phyloP scores from a whole-genome alignment of 1,284 basidiomycete species.

The Abortiporus biennis region DNA sequence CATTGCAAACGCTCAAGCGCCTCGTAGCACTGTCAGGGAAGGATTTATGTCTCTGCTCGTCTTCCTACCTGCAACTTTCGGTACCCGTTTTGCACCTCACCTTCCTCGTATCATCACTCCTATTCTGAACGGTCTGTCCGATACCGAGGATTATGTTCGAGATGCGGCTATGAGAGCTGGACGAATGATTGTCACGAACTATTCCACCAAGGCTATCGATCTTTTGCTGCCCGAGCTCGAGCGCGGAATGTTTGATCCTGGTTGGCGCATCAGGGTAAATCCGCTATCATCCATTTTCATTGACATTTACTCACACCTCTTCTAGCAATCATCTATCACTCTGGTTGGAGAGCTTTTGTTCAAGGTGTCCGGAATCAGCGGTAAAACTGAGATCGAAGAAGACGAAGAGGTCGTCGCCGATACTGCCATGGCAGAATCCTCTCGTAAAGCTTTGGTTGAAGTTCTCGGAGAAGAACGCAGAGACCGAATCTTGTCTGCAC shows the following conservation, averaged over 20 bases:
- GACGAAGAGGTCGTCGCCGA: conserved; percentile 66
- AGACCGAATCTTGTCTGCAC: conserved; percentile 84
- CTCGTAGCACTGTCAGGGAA: conserved; percentile 89
- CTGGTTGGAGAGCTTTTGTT: conserved; percentile 95
- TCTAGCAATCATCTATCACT: conserved; percentile 88
- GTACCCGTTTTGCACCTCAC: conserved; percentile 93
- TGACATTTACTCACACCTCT: conserved; percentile 9
- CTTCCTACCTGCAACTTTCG: conserved; percentile 95
- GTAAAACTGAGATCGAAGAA: conserved; percentile 84
- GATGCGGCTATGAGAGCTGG: conserved; percentile 99
- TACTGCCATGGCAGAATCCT: conserved; percentile 64
- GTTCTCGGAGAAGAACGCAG: conserved; percentile 86
- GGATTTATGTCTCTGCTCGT: conserved; percentile 98
- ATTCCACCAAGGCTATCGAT: conserved; percentile 90
- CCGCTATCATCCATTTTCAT: conserved; percentile 11
- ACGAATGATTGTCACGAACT: conserved; percentile 96
- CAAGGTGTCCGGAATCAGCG: conserved; percentile 97
- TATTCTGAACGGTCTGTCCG: conserved; percentile 89
- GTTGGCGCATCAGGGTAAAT: conserved; percentile 92
- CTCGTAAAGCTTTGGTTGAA: conserved; percentile 81
- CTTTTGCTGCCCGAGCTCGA: conserved; percentile 93
- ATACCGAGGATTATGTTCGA: conserved; percentile 90
- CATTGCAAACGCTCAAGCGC: conserved; percentile 86
- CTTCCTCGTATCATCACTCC: conserved; percentile 92
- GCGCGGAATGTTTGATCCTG: conserved; percentile 89